Conservation (phyloP, 1,284 basidiomycete genomes). For the Cerioporus squamosus region DNA sequence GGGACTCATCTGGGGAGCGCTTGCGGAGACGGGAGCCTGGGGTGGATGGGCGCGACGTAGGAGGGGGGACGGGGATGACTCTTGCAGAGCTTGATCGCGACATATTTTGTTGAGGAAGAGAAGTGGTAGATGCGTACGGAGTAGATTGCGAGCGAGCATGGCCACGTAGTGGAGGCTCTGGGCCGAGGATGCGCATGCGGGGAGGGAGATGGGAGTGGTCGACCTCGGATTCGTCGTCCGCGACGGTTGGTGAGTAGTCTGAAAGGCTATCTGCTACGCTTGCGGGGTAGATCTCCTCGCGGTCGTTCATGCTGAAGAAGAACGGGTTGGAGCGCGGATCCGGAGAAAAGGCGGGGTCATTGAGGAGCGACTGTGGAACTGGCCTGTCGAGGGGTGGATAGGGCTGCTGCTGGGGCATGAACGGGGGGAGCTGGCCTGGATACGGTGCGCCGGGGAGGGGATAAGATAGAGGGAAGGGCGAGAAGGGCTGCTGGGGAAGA, state of each 20-base stretch:
- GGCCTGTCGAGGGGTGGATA: conserved; percentile 15
- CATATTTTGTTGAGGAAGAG: conserved; percentile 8
- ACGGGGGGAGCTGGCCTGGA: conserved; percentile 18
- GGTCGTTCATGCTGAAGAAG: conserved; percentile 34
- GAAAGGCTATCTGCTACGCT: conserved; percentile 21
- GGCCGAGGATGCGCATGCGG: conserved; percentile 18
- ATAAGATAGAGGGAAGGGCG: conserved; percentile 17
- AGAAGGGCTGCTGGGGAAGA: conserved; percentile 11
- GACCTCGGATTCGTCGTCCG: conserved; percentile 20
- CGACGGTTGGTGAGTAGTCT: conserved; percentile 18
- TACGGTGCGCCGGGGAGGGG: conserved; percentile 12
- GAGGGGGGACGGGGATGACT: conserved; percentile 22
- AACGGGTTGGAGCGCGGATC: conserved; percentile 40
- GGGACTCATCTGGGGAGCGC: conserved; percentile 12
- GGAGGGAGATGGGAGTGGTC: conserved; percentile 21
- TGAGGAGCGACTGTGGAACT: conserved; percentile 19
- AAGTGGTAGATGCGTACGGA: conserved; percentile 13
- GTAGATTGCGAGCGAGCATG: conserved; percentile 20
- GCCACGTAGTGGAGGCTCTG: conserved; percentile 1
- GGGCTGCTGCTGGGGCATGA: conserved; percentile 11
- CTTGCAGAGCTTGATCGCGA: conserved; percentile 16
- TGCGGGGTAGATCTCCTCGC: conserved; percentile 33
- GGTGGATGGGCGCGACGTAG: conserved; percentile 11
- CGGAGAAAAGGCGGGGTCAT: conserved; percentile 43
- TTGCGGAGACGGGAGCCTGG: conserved; percentile 7